These are phyloP conservation scores for Stachybotrys echinatus DNA, from an alignment of 2,329 filamentous ascomycete genomes.

Conservation along the genomic window DNA sequence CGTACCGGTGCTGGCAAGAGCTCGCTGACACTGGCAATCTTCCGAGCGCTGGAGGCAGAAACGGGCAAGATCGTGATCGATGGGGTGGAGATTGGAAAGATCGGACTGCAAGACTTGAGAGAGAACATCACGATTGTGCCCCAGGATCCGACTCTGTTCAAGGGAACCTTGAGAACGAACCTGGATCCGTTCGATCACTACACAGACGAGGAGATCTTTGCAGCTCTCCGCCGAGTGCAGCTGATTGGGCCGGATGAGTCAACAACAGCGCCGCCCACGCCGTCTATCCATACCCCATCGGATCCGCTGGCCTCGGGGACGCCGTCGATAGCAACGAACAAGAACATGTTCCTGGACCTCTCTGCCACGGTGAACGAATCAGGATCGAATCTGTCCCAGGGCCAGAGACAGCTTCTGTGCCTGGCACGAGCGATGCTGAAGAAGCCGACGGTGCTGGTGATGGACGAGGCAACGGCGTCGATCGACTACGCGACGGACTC, in stretches of 20 bases:
- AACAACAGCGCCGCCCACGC: conserved; percentile 20
- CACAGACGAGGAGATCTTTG: conserved; percentile 86
- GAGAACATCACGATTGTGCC: conserved; percentile 96
- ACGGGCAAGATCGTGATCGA: conserved; percentile 87
- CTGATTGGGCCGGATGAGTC: conserved; percentile 63
- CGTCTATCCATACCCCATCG: conserved; percentile 9
- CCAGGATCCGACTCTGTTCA: conserved; percentile 93
- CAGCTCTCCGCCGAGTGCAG: conserved; percentile 80
- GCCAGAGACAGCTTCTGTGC: conserved; percentile 90
- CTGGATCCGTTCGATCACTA: conserved; percentile 88
- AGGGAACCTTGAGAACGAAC: conserved; percentile 85
- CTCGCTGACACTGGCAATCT: conserved; percentile 85
- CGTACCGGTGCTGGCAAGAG: conserved; percentile 96
- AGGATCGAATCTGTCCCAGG: conserved; percentile 90
- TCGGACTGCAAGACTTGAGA: conserved; percentile 88
- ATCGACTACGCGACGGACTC: conserved; percentile 95
- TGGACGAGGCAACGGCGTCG: conserved; percentile 97
- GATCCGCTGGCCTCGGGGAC: conserved; percentile 15
- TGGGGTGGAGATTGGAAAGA: conserved; percentile 79
- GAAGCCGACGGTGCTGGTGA: conserved; percentile 86
- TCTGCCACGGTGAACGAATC: conserved; percentile 81
- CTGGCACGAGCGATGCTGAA: conserved; percentile 90
- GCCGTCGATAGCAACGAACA: conserved; percentile 61
- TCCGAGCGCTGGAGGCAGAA: conserved; percentile 89
- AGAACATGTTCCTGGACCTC: conserved; percentile 89